Evolutionary conservation across 345 rosid species (phyloP), one percentile per base, ranked within the genome.

Genomic region (Mangifera indica): DNA sequence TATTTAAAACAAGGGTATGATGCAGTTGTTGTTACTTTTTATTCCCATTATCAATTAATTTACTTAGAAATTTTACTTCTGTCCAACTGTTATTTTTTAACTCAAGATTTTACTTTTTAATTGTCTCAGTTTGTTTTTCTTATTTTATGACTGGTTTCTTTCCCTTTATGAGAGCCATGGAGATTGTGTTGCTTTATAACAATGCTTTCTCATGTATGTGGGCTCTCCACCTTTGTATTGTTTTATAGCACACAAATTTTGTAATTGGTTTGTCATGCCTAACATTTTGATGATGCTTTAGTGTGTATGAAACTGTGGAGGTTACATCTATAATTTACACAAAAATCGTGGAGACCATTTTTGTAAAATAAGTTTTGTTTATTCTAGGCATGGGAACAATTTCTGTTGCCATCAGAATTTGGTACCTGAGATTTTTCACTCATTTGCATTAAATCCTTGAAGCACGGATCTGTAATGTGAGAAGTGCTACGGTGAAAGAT

Each of bases 1-100:
- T 95, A 86, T 88, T 95, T 71, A 91, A 88, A 77, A 89, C 97
- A 45, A 78, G 78, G 96, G 98, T 92, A 89, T 70, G 81, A 20
- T n/a, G 26, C 64, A 44, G 46, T 60, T 52, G 37, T 56, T 72
- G 2, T 46, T 67, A 44, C 69, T 37, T 37, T 37, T 37, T 37
- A 37, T 6, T 61, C 69, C 18, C 18, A 0, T 29, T 72, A 12
- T n/a, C 29, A 40, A 15, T 78, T 68, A 45, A 64, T 34, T 18
- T n/a, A 4, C 37, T 5, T 13, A 37, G 60, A 8, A 22, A 58
- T 40, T 0, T 29, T 51, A 26, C 52, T 57, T 61, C 34, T 51
- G 58, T 9, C 20, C 42, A 20, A 14, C 64, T 53, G 42, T 0
- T 5, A 1, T 24, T 13, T 66, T 56, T 11, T 11, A 37, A 37